Evolutionary conservation across 2,329 filamentous ascomycete species (phyloP).

Genomic region (Xylariaceae sp.): DNA sequence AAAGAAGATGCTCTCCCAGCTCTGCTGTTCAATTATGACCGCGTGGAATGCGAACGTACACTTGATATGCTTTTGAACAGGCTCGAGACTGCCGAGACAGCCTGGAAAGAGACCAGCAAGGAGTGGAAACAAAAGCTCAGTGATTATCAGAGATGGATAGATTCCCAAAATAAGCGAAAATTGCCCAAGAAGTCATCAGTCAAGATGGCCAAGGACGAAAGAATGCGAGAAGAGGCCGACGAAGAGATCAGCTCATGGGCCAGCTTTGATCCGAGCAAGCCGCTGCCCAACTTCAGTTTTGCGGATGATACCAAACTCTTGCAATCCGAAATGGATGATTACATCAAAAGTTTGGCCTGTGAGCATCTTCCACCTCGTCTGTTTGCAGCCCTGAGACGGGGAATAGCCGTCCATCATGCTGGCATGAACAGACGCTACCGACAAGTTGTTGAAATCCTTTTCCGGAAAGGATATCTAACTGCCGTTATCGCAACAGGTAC

Average conservation of each 20-base stretch:
- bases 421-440: slow-evolving; percentile 76
- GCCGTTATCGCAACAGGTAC: slow-evolving; percentile 73
- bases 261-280: slow-evolving; percentile 52
- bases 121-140: slow-evolving; percentile 57
- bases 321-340: slow-evolving; percentile 52
- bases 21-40: slow-evolving; percentile 73
- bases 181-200: slow-evolving; percentile 32
- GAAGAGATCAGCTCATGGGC: slow-evolving; percentile 53
- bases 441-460: slow-evolving; percentile 68
- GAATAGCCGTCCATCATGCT: slow-evolving; percentile 72
- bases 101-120: slow-evolving; percentile 51
- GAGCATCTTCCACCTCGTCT: slow-evolving; percentile 48
- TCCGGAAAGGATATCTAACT: slow-evolving; percentile 64
- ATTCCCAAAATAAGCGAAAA: slow-evolving; percentile 36
- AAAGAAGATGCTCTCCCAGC: slow-evolving; percentile 62
- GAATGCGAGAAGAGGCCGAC: slow-evolving; percentile 49
- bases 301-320: slow-evolving; percentile 34
- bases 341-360: slow-evolving; percentile 46
- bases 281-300: slow-evolving; percentile 16
- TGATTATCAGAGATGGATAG: slow-evolving; percentile 54
- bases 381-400: slow-evolving; percentile 57
- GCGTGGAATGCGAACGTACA: slow-evolving; percentile 57
- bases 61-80: slow-evolving; percentile 46
- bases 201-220: slow-evolving; percentile 39
- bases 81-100: slow-evolving; percentile 49